phyloP scores from a whole-genome alignment of 495 filamentous ascomycete genomes.

The Podospora anserina region DNA sequence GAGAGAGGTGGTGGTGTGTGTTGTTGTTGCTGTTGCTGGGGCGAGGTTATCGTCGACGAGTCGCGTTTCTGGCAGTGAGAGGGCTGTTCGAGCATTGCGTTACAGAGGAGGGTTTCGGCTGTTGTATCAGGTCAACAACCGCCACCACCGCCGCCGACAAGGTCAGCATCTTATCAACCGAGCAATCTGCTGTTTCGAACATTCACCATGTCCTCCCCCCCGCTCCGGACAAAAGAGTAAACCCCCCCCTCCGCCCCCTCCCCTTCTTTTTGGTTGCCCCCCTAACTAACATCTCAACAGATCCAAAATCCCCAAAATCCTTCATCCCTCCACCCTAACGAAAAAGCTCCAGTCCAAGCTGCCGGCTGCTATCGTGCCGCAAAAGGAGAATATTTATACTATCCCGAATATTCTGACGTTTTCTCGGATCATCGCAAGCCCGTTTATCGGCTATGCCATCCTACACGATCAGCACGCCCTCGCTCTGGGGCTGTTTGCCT shows the following conservation, averaged over 20 bases:
- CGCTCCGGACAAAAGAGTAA: neutral
- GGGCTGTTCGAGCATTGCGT: neutral
- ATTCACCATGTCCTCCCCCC: neutral
- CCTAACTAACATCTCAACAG: neutral
- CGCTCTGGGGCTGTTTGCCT: constrained; percentile 81
- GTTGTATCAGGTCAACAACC: too few species aligned
- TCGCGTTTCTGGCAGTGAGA: too few species aligned
- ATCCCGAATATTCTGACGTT: constrained; percentile 90
- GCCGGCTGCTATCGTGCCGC: constrained; percentile 20
- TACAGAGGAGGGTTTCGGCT: neutral
- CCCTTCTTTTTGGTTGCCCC: neutral
- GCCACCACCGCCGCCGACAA: neutral
- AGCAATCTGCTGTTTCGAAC: neutral
- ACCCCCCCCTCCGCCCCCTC: neutral
- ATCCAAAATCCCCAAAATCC: constrained; percentile 13
- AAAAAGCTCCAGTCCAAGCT: constrained; percentile 50
- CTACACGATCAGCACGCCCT: constrained; percentile 73
- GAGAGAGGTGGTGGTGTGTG: neutral
- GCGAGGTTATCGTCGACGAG: neutral
- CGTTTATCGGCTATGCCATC: constrained; percentile 84
- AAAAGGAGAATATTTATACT: constrained; percentile 92
- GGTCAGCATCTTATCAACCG: too few species aligned
- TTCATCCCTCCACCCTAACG: constrained; percentile 17
- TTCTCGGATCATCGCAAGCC: constrained; percentile 77
- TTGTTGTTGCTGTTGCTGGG: neutral